Conservation (phyloP, 2,329 filamentous ascomycete species). For the Penicillium sp. region DNA sequence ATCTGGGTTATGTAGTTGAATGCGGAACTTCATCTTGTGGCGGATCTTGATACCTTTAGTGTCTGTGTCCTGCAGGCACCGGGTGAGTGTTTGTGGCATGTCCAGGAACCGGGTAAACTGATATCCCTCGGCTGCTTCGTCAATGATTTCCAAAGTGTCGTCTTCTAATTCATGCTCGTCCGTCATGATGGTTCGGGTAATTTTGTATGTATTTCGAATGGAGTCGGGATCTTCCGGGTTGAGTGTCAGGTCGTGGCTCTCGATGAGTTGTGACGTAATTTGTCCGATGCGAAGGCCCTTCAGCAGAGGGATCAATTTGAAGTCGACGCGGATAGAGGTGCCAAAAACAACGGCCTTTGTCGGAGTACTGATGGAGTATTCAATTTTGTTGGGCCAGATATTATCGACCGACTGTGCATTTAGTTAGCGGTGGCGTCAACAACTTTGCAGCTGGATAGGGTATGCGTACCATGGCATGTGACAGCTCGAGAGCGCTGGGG, state of each 20-base stretch:
- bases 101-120: slow-evolving; percentile 64
- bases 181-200: slow-evolving; percentile 66
- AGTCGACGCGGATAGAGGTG: slow-evolving; percentile 80
- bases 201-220: slow-evolving; percentile 58
- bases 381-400: slow-evolving; percentile 96
- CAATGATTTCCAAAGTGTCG: slow-evolving; percentile 60
- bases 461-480: slow-evolving; percentile 74
- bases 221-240: slow-evolving; percentile 51
- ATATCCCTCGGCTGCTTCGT: slow-evolving; percentile 65
- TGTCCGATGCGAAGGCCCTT: slow-evolving; percentile 88
- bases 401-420: slow-evolving; percentile 75
- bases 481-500: slow-evolving; percentile 73
- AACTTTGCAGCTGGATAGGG: slow-evolving; percentile 8
- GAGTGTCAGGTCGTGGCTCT: slow-evolving; percentile 71
- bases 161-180: slow-evolving; percentile 73
- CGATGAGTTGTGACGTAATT: slow-evolving; percentile 78
- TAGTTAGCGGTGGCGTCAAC: background rate
- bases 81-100: slow-evolving; percentile 78
- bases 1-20: slow-evolving; percentile 92
- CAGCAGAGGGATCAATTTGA: slow-evolving; percentile 82
- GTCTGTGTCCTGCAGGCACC: slow-evolving; percentile 88
- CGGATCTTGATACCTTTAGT: slow-evolving; percentile 86
- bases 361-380: slow-evolving; percentile 91
- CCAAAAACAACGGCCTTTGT: slow-evolving; percentile 95
- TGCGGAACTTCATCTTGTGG: slow-evolving; percentile 89